Evolutionary conservation across 257 asterid species (phyloP).

Genomic region (Solanum pimpinellifolium): DNA sequence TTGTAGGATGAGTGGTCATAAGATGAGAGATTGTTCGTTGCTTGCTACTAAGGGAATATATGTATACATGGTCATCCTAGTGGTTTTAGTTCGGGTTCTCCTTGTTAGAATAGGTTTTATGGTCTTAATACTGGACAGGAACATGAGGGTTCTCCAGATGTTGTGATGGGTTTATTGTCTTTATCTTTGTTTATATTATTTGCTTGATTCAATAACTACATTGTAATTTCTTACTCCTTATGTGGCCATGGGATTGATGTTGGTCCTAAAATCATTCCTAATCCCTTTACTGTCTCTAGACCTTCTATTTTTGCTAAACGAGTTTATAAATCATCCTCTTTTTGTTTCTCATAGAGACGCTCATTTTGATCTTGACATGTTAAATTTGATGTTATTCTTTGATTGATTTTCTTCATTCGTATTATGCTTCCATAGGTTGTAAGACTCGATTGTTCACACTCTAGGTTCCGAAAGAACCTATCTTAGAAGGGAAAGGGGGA

Average conservation of each 20-base stretch:
- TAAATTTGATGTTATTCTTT: background rate
- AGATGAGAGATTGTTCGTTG: background rate
- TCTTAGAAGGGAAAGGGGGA: no score
- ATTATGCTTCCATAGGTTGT: background rate
- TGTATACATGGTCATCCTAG: background rate
- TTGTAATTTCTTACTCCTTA: background rate
- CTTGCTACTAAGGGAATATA: background rate
- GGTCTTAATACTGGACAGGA: background rate
- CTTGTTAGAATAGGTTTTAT: background rate
- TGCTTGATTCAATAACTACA: background rate
- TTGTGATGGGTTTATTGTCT: background rate
- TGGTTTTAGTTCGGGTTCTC: background rate
- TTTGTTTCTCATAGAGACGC: background rate
- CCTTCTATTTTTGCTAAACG: background rate
- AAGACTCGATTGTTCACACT: background rate
- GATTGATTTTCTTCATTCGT: background rate
- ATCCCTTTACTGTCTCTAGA: background rate
- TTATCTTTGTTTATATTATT: background rate
- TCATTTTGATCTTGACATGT: background rate
- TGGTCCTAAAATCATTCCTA: background rate
- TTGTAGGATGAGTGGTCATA: background rate
- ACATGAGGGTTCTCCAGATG: background rate
- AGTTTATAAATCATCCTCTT: background rate
- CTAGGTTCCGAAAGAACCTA: no score
- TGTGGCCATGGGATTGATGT: background rate